Evolutionary conservation across 2,329 filamentous ascomycete species (phyloP), one percentile per base, ranked within the genome.

Genomic region (Pseudocercospora cruenta): DNA sequence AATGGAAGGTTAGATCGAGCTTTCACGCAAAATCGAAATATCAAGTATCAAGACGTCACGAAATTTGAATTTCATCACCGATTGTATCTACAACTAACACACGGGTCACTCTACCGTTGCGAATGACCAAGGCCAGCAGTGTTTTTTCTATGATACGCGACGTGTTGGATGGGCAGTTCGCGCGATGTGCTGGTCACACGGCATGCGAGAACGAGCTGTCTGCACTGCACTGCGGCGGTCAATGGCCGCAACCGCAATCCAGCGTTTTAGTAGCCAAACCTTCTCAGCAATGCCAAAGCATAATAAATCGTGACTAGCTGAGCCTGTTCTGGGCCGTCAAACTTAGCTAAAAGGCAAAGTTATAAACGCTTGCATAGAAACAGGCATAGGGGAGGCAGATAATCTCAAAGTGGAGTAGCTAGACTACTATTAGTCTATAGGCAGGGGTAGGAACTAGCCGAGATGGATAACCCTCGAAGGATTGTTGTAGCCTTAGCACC

Each of bases 211-310:
- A 61, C 58, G 58, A 61, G 58, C 43, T 26, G 36, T 47, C 58
- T 54, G 51, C 60, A 49, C 61, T 63, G 36, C 53, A 57, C 61
- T 63, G 36, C 53, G 47, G 61, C 61, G 61, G 61, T 63, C 36
- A 53, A 22, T 22, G 16, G 31, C 28, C 49, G 58, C 58, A 24
- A 12, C 26, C 36, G 26, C 22, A 19, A 49, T 8, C 5, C 21
- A n/a, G 33, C 58, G 26, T 2, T 26, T 26, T 26, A 26, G 24
- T 5, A 26, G 5, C 24, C 24, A 26, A 26, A 26, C 24, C 24
- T 26, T 26, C 24, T 26, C 24, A 26, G 24, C 5, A 26, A 26
- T 26, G 24, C 24, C 24, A 26, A 26, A 26, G 24, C 24, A 26
- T 5, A 26, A 26, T 26, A 26, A 26, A 26, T 26, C 24, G 24